Evolutionary conservation across 495 filamentous ascomycete species (phyloP), one percentile per base, ranked within the genome.

Genomic region (Podospora sp.): DNA sequence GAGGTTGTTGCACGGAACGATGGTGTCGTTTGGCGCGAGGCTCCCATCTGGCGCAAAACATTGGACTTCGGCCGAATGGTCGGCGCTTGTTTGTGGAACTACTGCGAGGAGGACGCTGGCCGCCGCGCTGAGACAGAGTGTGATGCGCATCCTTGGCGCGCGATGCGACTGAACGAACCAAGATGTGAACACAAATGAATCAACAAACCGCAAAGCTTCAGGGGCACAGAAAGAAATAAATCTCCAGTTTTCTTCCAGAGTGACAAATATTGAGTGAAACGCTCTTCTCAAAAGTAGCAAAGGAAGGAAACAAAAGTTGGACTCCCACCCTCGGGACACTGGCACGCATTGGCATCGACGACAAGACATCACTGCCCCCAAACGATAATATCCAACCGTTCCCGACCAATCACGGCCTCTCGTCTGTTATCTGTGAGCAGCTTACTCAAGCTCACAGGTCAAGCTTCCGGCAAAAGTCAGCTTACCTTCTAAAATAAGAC

Each of bases 1-100:
- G 21, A 72, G 71, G 35, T 71, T 71, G 46, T 75, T 75, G 56
- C 73, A 75, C 6, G 73, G 73, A n/a, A 71, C 66, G 24, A 71
- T 53, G 0, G 60, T 71, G 33, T 67, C 61, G 60, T 75, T 72
- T 6, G 69, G 63, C 11, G 66, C 73, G 24, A 68, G 29, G n/a
- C 64, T 68, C 12, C 73, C 73, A n/a, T 72, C 68, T 12, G 73
- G 73, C 6, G 73, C 73, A 46, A 60, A 75, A 22, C 61, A 63
- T 40, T 60, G 57, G 0, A 60, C 57, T 26, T 60, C 25, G 57
- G 57, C 57, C 26, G 57, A 22, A 26, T 55, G 51, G 8, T 20
- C 51, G 9, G 51, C 51, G 2, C 16, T 2, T 12, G 40, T 18
- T 14, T 46, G 40, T 18, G 40, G 40, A 2, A 46, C 2, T 6